Conservation (phyloP, 225 moss, liverwort and hornwort genomes). For the Bryum argenteum region DNA sequence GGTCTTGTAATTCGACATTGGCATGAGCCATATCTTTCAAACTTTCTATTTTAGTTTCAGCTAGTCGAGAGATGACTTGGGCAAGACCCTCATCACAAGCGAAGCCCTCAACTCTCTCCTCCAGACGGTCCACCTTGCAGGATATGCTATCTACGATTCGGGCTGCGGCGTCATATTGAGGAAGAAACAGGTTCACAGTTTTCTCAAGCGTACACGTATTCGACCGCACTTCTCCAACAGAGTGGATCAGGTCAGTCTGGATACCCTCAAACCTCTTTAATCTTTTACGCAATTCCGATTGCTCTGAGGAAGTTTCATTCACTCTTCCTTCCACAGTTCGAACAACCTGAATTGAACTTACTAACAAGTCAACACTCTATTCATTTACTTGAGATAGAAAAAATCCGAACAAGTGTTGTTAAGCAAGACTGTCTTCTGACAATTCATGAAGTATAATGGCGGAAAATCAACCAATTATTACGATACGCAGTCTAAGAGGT, state of each 20-base stretch:
- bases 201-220: constrained; percentile 64
- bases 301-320: constrained; percentile 48
- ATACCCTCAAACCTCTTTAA: constrained; percentile 66
- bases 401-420: neutral
- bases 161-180: constrained; percentile 70
- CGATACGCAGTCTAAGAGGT: neutral
- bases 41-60: constrained; percentile 65
- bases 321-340: constrained; percentile 46
- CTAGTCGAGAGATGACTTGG: constrained; percentile 56
- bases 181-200: constrained; percentile 67
- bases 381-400: neutral
- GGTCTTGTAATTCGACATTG: constrained; percentile 47
- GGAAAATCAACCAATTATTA: neutral
- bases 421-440: neutral
- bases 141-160: constrained; percentile 70
- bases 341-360: constrained; percentile 31
- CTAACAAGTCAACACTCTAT: constrained; percentile 5
- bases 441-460: neutral
- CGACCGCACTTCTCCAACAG: constrained; percentile 56
- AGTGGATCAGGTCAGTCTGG: constrained; percentile 61
- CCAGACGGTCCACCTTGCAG: constrained; percentile 73
- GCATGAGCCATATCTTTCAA: constrained; percentile 52
- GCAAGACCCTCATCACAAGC: constrained; percentile 63
- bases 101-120: constrained; percentile 63
- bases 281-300: constrained; percentile 54